Percentiles rank a stretch among this genome's conserved stretches.
Evolutionary conservation across 257 asterid genomes (phyloP).

Genomic region (Gentiana straminea): DNA sequence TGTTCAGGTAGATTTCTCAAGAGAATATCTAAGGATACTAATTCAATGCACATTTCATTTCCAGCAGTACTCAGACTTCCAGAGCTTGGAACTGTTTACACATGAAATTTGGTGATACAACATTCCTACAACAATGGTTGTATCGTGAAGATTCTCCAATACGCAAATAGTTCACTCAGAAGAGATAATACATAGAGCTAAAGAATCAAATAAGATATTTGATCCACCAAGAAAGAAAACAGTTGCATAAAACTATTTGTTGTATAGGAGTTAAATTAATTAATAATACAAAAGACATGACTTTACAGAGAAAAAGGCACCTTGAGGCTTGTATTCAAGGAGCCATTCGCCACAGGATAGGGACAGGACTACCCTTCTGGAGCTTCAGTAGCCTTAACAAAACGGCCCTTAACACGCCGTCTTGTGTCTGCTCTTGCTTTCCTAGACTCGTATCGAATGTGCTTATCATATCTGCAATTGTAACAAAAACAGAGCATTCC

Average conservation of each 20-base stretch:
- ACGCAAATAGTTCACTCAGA: background rate
- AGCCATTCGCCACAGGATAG: background rate
- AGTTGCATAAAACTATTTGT: slow-evolving; percentile 22
- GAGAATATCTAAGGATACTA: slow-evolving; percentile 88
- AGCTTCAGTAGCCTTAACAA: slow-evolving; percentile 74
- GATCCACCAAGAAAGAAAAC: background rate
- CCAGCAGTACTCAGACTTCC: slow-evolving; percentile 69
- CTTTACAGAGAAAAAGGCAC: no score
- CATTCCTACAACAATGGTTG: slow-evolving; percentile 20
- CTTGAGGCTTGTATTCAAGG: no score
- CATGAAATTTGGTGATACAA: slow-evolving; percentile 70
- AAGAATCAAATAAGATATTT: no score
- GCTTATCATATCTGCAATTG: slow-evolving; percentile 66
- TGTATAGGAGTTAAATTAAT: slow-evolving; percentile 7
- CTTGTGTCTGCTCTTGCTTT: slow-evolving; percentile 96
- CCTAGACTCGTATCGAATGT: slow-evolving; percentile 82
- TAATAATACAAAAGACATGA: no score
- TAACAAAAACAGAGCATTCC: background rate
- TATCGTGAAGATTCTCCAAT: slow-evolving; percentile 8
- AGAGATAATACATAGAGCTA: no score
- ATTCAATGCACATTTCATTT: slow-evolving; percentile 41
- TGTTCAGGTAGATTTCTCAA: slow-evolving; percentile 19
- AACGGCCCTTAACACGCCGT: slow-evolving; percentile 89
- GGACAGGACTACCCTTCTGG: slow-evolving; percentile 30
- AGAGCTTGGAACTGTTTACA: slow-evolving; percentile 46